Evolutionary conservation across 2,329 filamentous ascomycete genomes (phyloP), one percentile per base, ranked within the genome.

Genomic region (Hypomyces perniciosus): DNA sequence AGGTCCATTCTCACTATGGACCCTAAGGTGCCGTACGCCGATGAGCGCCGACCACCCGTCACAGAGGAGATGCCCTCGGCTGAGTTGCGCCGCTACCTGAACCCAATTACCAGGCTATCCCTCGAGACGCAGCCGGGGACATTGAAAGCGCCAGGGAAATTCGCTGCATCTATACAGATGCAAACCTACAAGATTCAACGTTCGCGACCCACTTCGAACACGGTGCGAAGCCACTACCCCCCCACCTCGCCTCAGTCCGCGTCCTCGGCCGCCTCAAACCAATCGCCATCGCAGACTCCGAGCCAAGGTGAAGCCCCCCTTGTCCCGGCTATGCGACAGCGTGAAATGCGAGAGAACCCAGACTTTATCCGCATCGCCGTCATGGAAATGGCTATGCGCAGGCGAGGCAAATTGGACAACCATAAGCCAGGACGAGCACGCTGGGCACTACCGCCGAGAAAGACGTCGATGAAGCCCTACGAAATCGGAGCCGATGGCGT

Each of bases 331-430:
- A 71, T 74, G 59, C 78, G 83, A 26, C 83, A 85, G 64, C 77
- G 83, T 43, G 83, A 86, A 64, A 79, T 85, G 72, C 79, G 83
- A 30, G 83, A 86, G 64, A 86, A 86, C 58, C 77, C 82, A 38
- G 82, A 86, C 60, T 86, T 86, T 61, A 85, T 86, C 61, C 79
- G 83, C 58, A 79, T 86, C 49, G 83, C 83, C 34, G 83, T 86
- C 46, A 81, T 86, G 76, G 83, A 86, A 62, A 85, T 86, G 78
- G 78, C 83, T 9, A 86, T 86, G 83, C 79, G 83, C 50, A 80
- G 78, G 60, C 72, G 72, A 40, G 83, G 83, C 57, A 86, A 86
- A 65, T 71, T 86, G 46, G 81, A 84, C 58, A 80, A 83, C 59
- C 77, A 81, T 56, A 77, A 77, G 50, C 81, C 83, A n/a, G 83